Percentiles rank a stretch among this genome's conserved stretches.
Evolutionary conservation across 345 rosid genomes (phyloP).

Genomic region (Eucalyptus polyanthemos): DNA sequence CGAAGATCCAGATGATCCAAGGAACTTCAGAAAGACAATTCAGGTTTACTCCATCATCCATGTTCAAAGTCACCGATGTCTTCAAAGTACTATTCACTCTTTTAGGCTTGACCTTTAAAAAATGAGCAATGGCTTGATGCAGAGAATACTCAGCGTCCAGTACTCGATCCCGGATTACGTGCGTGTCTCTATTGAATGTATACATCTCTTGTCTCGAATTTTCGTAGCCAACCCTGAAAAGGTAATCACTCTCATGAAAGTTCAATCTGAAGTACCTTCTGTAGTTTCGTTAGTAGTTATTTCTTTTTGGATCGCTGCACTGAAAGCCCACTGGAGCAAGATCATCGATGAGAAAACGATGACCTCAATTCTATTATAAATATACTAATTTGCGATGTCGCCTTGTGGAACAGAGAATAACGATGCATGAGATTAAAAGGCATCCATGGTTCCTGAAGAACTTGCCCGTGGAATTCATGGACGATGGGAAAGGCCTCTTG

Average conservation of each 20-base stretch:
- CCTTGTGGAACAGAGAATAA: conserved; percentile 36
- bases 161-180: conserved; percentile 88
- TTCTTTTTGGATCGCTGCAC: neutral
- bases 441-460: conserved; percentile 62
- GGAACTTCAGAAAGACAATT: conserved; percentile 66
- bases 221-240: conserved; percentile 76
- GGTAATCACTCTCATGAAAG: conserved; percentile 12
- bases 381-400: neutral
- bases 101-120: neutral
- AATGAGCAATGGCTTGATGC: conserved; percentile 4
- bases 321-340: neutral
- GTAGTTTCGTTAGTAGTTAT: neutral
- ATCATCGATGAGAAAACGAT: neutral
- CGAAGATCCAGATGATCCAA: conserved; percentile 72
- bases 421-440: conserved; percentile 47
- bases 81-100: neutral
- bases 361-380: neutral
- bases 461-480: conserved; percentile 29
- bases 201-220: conserved; percentile 66
- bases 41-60: conserved; percentile 20
- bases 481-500: conserved; percentile 16
- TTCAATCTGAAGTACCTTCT: neutral
- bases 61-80: neutral
- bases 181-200: conserved; percentile 66
- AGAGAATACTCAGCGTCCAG: conserved; percentile 85